Evolutionary conservation across 768 basidiomycete species (phyloP).

Genomic region (Leucocoprinus leucothites): DNA sequence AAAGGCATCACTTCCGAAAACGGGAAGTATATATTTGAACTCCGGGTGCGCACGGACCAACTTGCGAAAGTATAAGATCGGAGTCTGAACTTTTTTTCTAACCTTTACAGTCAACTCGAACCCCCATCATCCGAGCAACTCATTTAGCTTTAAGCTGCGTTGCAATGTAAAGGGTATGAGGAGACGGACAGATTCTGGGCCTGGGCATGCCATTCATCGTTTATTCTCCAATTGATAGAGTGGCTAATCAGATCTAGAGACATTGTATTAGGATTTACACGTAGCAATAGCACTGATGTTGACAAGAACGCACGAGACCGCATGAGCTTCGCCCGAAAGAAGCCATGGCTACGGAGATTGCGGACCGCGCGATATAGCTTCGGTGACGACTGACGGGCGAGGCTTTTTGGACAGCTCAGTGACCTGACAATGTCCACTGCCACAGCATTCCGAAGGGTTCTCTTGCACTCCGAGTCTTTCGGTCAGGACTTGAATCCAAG

Average conservation of each 20-base stretch:
- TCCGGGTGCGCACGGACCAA: conserved; percentile 52
- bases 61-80: conserved; percentile 18
- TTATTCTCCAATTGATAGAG: conserved; percentile 39
- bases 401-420: background rate
- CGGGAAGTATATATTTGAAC: conserved; percentile 18
- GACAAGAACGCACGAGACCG: conserved; percentile 15
- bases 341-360: conserved; percentile 7
- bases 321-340: conserved; percentile 2
- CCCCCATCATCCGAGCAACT: conserved; percentile 3
- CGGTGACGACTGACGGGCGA: background rate
- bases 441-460: no score
- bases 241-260: conserved; percentile 75
- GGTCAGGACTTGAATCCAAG: background rate
- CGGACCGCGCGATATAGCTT: conserved; percentile 5
- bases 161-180: conserved; percentile 21
- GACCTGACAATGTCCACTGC: no score
- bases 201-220: conserved; percentile 73
- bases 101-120: conserved; percentile 18
- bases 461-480: background rate
- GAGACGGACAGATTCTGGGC: conserved; percentile 37
- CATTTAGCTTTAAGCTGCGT: background rate
- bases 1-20: conserved; percentile 2
- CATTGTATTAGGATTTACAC: conserved; percentile 22
- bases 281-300: background rate
- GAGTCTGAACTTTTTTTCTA: conserved; percentile 13